A percentile compares a stretch with the other conserved stretches of the same genome.
These are phyloP conservation scores for Acacia confusa DNA, from an alignment of 306 rosid species.

Conservation along the genomic window DNA sequence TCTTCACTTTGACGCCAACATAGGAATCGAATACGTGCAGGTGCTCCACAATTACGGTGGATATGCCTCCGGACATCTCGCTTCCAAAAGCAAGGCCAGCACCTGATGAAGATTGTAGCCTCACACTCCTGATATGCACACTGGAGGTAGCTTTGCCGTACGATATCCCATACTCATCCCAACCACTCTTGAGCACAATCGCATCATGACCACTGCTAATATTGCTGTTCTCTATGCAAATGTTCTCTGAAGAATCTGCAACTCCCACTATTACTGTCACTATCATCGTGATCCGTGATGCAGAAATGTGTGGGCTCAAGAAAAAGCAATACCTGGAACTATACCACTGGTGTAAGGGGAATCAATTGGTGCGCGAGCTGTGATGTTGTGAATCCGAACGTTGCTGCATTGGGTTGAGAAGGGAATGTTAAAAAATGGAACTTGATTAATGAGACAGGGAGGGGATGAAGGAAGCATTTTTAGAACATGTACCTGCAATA, in stretches of 20 bases:
- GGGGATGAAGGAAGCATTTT: too few species aligned
- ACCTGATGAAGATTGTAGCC: conserved; percentile 50
- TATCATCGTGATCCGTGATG: neutral
- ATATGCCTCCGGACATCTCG: conserved; percentile 76
- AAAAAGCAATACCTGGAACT: conserved; percentile 56
- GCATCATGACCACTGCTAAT: conserved; percentile 62
- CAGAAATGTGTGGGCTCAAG: neutral
- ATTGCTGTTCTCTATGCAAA: conserved; percentile 65
- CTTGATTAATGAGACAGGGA: neutral
- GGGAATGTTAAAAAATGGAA: neutral
- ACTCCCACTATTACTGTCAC: neutral
- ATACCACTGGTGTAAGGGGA: conserved; percentile 68
- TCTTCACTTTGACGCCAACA: conserved; percentile 52
- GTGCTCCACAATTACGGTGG: conserved; percentile 39
- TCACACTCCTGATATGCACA: conserved; percentile 48
- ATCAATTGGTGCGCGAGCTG: conserved; percentile 46
- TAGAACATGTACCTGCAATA: conserved; percentile 60
- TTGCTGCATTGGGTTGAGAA: conserved; percentile 40
- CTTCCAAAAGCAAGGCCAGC: conserved; percentile 62
- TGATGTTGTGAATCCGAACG: conserved; percentile 51
- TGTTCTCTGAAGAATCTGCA: conserved; percentile 59
- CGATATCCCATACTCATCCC: conserved; percentile 69
- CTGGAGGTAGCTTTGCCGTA: conserved; percentile 50
- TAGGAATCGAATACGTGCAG: conserved; percentile 43
- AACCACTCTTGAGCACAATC: conserved; percentile 67